Evolutionary conservation across 257 asterid species (phyloP).

Genomic region (Coffea eugenioides): DNA sequence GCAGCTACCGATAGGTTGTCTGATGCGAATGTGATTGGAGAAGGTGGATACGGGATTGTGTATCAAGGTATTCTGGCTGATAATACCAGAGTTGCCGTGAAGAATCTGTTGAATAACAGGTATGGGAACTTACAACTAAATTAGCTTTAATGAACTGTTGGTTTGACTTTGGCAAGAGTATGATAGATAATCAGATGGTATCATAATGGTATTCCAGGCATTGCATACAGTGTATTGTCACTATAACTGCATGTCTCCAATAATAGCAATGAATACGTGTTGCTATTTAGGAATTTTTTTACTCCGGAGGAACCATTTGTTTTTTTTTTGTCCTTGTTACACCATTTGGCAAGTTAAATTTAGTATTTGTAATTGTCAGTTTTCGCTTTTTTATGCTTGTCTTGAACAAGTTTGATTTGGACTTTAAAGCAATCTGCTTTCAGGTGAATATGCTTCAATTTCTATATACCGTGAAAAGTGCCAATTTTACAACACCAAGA

Average conservation of each 20-base stretch:
- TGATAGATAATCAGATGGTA: not conserved
- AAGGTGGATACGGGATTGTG: slow-evolving; percentile 96
- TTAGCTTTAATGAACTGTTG: not conserved
- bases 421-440: not conserved
- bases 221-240: not conserved
- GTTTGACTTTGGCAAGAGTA: not conserved
- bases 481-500: not conserved
- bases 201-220: not conserved
- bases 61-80: slow-evolving; percentile 72
- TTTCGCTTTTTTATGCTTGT: not conserved
- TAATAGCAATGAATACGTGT: not conserved
- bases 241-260: not conserved
- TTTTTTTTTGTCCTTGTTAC: not conserved
- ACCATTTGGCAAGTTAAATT: slow-evolving; percentile 1
- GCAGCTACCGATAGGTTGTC: slow-evolving; percentile 88
- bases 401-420: not conserved
- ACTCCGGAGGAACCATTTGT: not conserved
- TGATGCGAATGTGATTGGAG: slow-evolving; percentile 90
- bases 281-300: not conserved
- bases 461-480: not conserved
- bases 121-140: slow-evolving; percentile 11
- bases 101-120: slow-evolving; percentile 91
- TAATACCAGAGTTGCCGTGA: slow-evolving; percentile 76
- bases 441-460: not conserved
- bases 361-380: not conserved